Evolutionary conservation across 2,329 filamentous ascomycete species (phyloP).

Genomic region (Diaporthe australafricana): DNA sequence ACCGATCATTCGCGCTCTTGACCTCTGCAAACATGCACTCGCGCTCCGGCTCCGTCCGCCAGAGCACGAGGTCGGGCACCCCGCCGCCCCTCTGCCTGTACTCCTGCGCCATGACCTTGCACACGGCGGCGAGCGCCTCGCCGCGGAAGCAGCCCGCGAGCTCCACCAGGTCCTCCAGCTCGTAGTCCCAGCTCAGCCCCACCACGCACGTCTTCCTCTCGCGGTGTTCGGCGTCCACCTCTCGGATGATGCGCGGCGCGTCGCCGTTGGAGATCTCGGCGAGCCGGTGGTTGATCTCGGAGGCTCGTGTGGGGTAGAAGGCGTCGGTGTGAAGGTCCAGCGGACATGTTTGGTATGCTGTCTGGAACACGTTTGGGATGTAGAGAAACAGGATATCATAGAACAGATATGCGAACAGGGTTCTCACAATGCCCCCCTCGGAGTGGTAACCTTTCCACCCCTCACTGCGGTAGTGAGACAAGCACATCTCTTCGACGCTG

Average conservation of each 20-base stretch:
- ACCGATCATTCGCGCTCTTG: conserved; percentile 87
- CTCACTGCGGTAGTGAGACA: conserved; percentile 83
- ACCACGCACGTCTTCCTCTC: conserved; percentile 85
- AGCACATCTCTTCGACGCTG: conserved; percentile 92
- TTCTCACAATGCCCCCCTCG: conserved; percentile 92
- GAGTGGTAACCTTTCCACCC: conserved; percentile 97
- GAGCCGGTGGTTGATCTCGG: conserved; percentile 88
- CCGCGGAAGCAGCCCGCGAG: conserved; percentile 83
- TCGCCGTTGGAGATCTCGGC: conserved; percentile 89
- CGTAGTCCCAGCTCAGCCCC: conserved; percentile 91
- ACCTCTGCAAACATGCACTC: conserved; percentile 84
- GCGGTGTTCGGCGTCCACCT: conserved; percentile 76
- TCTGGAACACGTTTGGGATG: conserved; percentile 97
- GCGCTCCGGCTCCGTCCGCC: conserved; percentile 65
- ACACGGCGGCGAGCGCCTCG: conserved; percentile 84
- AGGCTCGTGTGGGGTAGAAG: conserved; percentile 87
- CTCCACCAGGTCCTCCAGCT: conserved; percentile 81
- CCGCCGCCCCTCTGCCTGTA: conserved; percentile 88
- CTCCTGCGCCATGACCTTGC: conserved; percentile 95
- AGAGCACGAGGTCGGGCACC: conserved; percentile 92
- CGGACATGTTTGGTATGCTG: conserved; percentile 92
- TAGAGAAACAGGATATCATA: conserved; percentile 94
- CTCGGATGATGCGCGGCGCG: conserved; percentile 73
- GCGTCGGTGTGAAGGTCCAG: conserved; percentile 92
- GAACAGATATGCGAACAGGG: conserved; percentile 90